These are phyloP conservation scores for Globisporangium canariense DNA, from an alignment of 352 stramenopile genomes.

Conservation along the genomic window DNA sequence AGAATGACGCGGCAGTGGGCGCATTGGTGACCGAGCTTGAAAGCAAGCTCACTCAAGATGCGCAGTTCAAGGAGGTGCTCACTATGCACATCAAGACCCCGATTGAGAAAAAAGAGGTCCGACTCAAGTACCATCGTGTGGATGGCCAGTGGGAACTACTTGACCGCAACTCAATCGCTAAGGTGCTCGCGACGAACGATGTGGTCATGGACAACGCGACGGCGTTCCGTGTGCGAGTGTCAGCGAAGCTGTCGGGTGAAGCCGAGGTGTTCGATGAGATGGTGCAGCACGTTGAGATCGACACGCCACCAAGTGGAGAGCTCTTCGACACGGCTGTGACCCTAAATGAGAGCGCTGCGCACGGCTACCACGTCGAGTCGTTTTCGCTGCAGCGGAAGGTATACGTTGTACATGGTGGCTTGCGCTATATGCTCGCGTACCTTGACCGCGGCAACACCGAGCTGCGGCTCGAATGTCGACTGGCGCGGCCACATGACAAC, in stretches of 20 bases:
- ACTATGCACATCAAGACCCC: constrained; percentile 1
- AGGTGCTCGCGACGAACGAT: constrained; percentile 23
- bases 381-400: constrained; percentile 3
- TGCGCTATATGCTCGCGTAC: constrained; percentile 8
- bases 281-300: background rate
- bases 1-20: background rate
- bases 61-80: background rate
- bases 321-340: background rate
- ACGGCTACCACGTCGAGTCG: background rate
- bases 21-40: background rate
- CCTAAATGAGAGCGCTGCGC: background rate
- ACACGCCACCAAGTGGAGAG: background rate
- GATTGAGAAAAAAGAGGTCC: background rate
- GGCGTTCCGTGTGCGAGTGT: constrained; percentile 8
- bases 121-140: constrained; percentile 41
- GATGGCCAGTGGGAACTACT: constrained; percentile 31
- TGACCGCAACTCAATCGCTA: constrained; percentile 10
- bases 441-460: background rate
- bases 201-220: background rate
- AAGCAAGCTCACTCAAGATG: background rate
- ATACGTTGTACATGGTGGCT: background rate
- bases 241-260: background rate
- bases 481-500: constrained; percentile 1
- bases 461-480: constrained; percentile 1
- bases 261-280: background rate